Percentiles rank a stretch among this genome's conserved stretches.
These are phyloP conservation scores for Kodamaea nitidulidarum DNA, from an alignment of 805 yeast genomes.

Conservation along the genomic window DNA sequence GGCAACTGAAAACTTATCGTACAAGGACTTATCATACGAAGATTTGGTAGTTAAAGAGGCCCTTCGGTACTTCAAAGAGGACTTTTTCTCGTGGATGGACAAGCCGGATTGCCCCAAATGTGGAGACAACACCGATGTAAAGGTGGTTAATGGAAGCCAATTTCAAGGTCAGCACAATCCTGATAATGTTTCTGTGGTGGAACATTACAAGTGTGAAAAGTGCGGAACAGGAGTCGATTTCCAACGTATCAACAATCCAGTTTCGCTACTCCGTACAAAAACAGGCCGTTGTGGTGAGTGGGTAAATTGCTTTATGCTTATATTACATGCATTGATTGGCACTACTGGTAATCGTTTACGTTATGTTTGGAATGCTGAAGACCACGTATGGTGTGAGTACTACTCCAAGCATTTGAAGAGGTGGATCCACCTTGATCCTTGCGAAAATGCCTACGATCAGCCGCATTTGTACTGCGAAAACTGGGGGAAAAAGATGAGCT, in stretches of 20 bases:
- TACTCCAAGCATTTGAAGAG: slow-evolving; percentile 55
- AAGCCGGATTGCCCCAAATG: slow-evolving; percentile 60
- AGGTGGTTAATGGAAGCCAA: slow-evolving; percentile 36
- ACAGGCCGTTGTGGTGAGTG: slow-evolving; percentile 93
- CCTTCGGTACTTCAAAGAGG: slow-evolving; percentile 55
- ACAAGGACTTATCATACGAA: slow-evolving; percentile 23
- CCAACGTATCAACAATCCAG: slow-evolving; percentile 73
- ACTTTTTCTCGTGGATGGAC: slow-evolving; percentile 82
- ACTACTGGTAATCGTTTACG: slow-evolving; percentile 35
- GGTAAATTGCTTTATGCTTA: slow-evolving; percentile 77
- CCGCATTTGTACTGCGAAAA: slow-evolving; percentile 75
- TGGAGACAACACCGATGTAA: slow-evolving; percentile 30
- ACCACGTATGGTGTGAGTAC: slow-evolving; percentile 95
- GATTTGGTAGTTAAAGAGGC: slow-evolving; percentile 34
- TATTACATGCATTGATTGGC: slow-evolving; percentile 61
- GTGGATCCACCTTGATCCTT: slow-evolving; percentile 89
- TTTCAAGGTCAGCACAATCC: slow-evolving; percentile 34
- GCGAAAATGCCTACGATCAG: slow-evolving; percentile 82
- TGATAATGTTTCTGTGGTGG: slow-evolving; percentile 52
- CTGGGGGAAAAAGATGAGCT: slow-evolving; percentile 95
- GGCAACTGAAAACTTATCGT: slow-evolving; percentile 4
- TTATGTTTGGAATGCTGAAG: slow-evolving; percentile 85
- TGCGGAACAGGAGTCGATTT: slow-evolving; percentile 54
- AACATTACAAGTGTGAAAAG: slow-evolving; percentile 54
- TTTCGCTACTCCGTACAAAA: slow-evolving; percentile 54